Evolutionary conservation across 1,139 yeast species (phyloP).

Genomic region (Yamadazyma triangularis): DNA sequence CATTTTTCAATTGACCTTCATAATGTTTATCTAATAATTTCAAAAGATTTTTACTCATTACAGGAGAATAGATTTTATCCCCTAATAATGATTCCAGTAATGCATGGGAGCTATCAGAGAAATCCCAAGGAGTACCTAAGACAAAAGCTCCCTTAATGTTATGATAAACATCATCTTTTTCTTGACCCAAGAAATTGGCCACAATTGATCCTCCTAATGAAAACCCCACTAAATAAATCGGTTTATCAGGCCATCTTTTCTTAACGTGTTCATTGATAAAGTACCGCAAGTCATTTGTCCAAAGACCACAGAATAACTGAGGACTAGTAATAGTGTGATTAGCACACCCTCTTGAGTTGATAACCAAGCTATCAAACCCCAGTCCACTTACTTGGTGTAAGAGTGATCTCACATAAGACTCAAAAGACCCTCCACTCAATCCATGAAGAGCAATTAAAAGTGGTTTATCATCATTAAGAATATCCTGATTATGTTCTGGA

Average conservation of each 20-base stretch:
- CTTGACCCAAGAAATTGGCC: conserved; percentile 55
- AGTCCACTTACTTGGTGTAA: conserved; percentile 28
- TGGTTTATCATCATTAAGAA: conserved; percentile 40
- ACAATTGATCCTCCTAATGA: conserved; percentile 56
- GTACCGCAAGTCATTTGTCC: conserved; percentile 60
- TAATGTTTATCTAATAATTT: conserved; percentile 42
- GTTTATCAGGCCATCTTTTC: conserved; percentile 45
- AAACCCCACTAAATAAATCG: conserved; percentile 49
- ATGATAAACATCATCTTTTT: conserved; percentile 27
- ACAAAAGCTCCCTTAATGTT: conserved; percentile 47
- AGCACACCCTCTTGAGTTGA: conserved; percentile 61
- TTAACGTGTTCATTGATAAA: conserved; percentile 45
- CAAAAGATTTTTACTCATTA: conserved; percentile 47
- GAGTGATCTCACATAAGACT: conserved; percentile 48
- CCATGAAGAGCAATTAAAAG: conserved; percentile 55
- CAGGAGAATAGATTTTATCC: conserved; percentile 46
- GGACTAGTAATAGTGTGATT: conserved; percentile 55
- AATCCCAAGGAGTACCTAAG: conserved; percentile 57
- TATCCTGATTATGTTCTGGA: conserved; percentile 18
- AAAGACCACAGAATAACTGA: conserved; percentile 53
- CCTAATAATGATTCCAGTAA: conserved; percentile 42
- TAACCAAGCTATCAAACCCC: conserved; percentile 50
- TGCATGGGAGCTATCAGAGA: conserved; percentile 41
- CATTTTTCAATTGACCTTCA: conserved; percentile 24
- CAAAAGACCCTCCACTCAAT: conserved; percentile 60